Evolutionary conservation across 805 yeast species (phyloP).

Genomic region (Sugiyamaella americana): DNA sequence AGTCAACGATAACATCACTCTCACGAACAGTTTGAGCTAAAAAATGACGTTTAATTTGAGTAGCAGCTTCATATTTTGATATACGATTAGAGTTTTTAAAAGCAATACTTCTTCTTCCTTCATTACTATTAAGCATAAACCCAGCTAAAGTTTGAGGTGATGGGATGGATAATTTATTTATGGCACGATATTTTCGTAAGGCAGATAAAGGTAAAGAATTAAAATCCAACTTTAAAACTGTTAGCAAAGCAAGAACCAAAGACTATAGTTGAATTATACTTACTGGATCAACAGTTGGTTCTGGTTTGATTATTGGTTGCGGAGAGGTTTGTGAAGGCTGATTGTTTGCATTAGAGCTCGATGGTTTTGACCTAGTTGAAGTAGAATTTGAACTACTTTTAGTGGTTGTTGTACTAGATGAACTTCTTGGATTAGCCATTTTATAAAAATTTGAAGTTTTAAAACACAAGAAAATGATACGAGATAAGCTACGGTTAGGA

Average conservation of each 20-base stretch:
- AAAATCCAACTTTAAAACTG: slow-evolving; percentile 56
- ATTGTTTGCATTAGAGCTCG: not conserved
- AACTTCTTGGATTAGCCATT: slow-evolving; percentile 3
- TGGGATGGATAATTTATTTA: slow-evolving; percentile 48
- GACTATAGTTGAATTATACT: not conserved
- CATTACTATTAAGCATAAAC: slow-evolving; percentile 57
- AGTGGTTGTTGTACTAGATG: not conserved
- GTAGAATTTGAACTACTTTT: not conserved
- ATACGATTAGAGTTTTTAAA: slow-evolving; percentile 40
- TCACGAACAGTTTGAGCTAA: slow-evolving; percentile 57
- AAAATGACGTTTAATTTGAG: slow-evolving; percentile 64
- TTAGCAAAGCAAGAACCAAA: slow-evolving; percentile 8
- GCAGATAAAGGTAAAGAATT: slow-evolving; percentile 52
- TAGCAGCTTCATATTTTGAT: slow-evolving; percentile 54
- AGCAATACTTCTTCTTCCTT: slow-evolving; percentile 64
- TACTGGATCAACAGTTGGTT: slow-evolving; percentile 7
- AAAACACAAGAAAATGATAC: not conserved
- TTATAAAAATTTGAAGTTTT: not conserved
- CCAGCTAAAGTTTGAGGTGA: slow-evolving; percentile 64
- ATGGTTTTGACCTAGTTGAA: not conserved
- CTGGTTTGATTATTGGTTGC: slow-evolving; percentile 2
- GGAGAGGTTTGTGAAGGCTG: slow-evolving; percentile 5
- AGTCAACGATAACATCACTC: slow-evolving; percentile 80
- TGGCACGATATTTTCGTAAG: slow-evolving; percentile 63
- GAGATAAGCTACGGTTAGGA: too few relatives aligned